These are phyloP conservation scores for Phytophthora crassamura DNA, from an alignment of 352 stramenopile genomes.

Conservation along the genomic window DNA sequence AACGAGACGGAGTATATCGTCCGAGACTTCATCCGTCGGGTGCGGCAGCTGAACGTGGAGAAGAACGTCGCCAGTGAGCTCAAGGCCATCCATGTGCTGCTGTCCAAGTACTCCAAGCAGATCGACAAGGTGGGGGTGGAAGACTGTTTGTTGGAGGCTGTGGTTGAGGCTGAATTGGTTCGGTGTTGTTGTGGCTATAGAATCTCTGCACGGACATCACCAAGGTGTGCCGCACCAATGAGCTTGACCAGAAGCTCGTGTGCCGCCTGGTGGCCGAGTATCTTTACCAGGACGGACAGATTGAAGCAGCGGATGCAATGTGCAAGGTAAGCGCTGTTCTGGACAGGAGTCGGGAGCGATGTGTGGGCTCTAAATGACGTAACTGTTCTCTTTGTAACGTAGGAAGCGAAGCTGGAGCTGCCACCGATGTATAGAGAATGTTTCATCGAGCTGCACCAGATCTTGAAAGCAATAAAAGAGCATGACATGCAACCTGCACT, in stretches of 20 bases:
- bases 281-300: constrained; percentile 82
- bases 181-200: constrained; percentile 26
- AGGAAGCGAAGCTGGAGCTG: constrained; percentile 71
- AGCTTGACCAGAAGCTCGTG: constrained; percentile 71
- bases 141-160: background rate
- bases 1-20: constrained; percentile 73
- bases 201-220: constrained; percentile 71
- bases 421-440: constrained; percentile 59
- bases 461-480: constrained; percentile 69
- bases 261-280: constrained; percentile 76
- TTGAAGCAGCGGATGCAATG: constrained; percentile 71
- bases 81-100: constrained; percentile 67
- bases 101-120: constrained; percentile 83
- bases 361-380: background rate
- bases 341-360: background rate
- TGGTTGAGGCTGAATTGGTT: background rate
- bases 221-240: constrained; percentile 66
- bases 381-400: constrained; percentile 1
- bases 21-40: constrained; percentile 69
- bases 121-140: constrained; percentile 71
- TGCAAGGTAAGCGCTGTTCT: constrained; percentile 53
- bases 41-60: constrained; percentile 72
- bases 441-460: constrained; percentile 73
- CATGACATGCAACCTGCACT: constrained; percentile 71
- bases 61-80: constrained; percentile 75